Conservation (phyloP, 164 flowering plant species). For the Stephania japonica region DNA sequence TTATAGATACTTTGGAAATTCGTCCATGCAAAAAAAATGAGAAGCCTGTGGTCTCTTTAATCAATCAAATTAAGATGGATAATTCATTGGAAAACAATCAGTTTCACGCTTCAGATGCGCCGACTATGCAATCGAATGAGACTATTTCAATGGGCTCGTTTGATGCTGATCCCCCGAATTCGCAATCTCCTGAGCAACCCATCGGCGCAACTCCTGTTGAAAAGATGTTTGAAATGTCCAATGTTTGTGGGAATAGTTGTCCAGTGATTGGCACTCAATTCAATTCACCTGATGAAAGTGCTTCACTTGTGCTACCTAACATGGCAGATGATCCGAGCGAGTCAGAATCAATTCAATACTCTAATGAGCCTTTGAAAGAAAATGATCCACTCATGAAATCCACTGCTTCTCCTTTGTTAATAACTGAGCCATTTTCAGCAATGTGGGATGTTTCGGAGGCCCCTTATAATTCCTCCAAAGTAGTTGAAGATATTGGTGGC, state of each 20-base stretch:
- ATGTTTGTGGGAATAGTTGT: neutral
- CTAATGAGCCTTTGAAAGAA: conserved; percentile 1
- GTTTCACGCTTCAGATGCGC: neutral
- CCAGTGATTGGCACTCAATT: neutral
- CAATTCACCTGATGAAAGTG: conserved; percentile 5
- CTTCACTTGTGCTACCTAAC: conserved; percentile 5
- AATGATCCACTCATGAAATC: conserved; percentile 1
- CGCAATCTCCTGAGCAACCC: neutral
- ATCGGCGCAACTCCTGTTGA: neutral
- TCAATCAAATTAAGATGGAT: neutral
- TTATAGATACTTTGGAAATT: conserved; percentile 28
- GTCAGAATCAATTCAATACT: conserved; percentile 5
- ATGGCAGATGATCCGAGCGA: neutral
- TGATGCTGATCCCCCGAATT: neutral
- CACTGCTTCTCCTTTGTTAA: neutral
- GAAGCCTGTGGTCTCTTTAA: neutral
- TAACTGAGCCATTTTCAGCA: conserved; percentile 7
- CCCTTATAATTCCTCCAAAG: conserved; percentile 5
- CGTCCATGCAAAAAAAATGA: conserved; percentile 5
- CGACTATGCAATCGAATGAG: neutral
- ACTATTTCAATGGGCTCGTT: neutral
- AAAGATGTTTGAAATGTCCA: conserved; percentile 1
- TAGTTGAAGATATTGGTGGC: conserved; percentile 9
- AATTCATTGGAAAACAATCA: neutral
- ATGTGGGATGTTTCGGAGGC: neutral